These are phyloP conservation scores for Leishmania guyanensis DNA, from an alignment of 208 protist genomes.

Conservation along the genomic window DNA sequence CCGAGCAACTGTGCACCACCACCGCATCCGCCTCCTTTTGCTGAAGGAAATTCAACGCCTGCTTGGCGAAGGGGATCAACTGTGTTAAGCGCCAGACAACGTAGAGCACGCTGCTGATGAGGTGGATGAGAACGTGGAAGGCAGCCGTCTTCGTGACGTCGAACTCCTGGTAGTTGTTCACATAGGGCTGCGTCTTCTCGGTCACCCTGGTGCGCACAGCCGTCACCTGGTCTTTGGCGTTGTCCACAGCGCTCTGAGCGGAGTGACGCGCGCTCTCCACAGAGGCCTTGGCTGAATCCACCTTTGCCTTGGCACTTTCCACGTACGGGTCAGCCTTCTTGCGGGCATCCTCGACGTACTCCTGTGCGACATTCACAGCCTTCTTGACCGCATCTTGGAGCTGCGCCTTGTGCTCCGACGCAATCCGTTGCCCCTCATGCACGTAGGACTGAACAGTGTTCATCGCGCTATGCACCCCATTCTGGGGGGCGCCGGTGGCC, in stretches of 20 bases:
- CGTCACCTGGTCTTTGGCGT: slow-evolving; percentile 37
- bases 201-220: slow-evolving; percentile 28
- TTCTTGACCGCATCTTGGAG: slow-evolving; percentile 35
- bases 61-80: slow-evolving; percentile 15
- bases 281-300: slow-evolving; percentile 26
- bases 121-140: slow-evolving; percentile 37
- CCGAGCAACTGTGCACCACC: slow-evolving; percentile 11
- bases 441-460: slow-evolving; percentile 30
- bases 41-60: slow-evolving; percentile 15
- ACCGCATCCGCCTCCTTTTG: slow-evolving; percentile 17
- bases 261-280: slow-evolving; percentile 33
- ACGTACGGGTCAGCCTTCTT: slow-evolving; percentile 49
- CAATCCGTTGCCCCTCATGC: slow-evolving; percentile 30
- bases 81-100: slow-evolving; percentile 26
- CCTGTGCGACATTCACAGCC: slow-evolving; percentile 31
- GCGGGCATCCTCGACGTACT: slow-evolving; percentile 35
- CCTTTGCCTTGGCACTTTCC: slow-evolving; percentile 33
- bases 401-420: slow-evolving; percentile 21
- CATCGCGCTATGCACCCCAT: slow-evolving; percentile 25
- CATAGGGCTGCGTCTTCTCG: slow-evolving; percentile 27
- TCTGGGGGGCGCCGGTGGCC: slow-evolving; percentile 13
- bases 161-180: slow-evolving; percentile 36
- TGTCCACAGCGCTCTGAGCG: slow-evolving; percentile 31
- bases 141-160: slow-evolving; percentile 46
- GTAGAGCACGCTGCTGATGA: slow-evolving; percentile 42